Base-by-base conservation (phyloP, 495 filamentous ascomycete species). In the Penicillium lagena region DNA sequence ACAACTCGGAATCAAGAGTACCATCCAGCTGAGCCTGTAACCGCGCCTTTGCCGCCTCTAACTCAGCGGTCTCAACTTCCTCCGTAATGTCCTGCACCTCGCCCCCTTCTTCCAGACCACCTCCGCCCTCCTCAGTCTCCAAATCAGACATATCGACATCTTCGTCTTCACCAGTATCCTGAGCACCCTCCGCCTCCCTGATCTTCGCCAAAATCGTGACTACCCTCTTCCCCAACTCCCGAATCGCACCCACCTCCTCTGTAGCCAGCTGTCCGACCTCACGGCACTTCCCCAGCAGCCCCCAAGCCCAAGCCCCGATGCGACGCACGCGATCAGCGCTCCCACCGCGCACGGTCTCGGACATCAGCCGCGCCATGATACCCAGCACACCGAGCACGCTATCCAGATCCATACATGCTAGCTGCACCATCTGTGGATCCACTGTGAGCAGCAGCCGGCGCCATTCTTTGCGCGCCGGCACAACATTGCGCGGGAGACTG, bases 331-430 rank as follows among this genome's bases (percentile, higher is more conserved):
- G 32, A 58, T 70, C 56, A 59, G 70, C 17, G 52, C 70, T 52
- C 37, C 63, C 53, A 55, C 55, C 55, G 12, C 70, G 61, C 15
- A 76, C 54, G 32, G 56, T 63, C 29, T 75, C 67, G 9, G 71
- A 69, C 50, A 70, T 54, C 15, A 72, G 47, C 7, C 63, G 47
- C n/a, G 60, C 66, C 39, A 75, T 46, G 2, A 70, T 56, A 27
- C 52, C 52, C 44, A 72, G 44, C 7, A 88, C 64, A 13, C 71
- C 67, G 12, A 89, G 54, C 4, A 84, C 76, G 45, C 67, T 72
- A 4, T 68, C 68, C 44, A 77, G 77, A 52, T 85, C 75, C 80
- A 91, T 83, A 13, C 75, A 73, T 1, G 81, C 82, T 12, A 91
- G 54, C 54, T 89, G 86, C 0, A 71, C 78, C 9, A 84, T 83